Base-by-base conservation (phyloP, 352 stramenopile genomes). In the Blastocystis sp. region DNA sequence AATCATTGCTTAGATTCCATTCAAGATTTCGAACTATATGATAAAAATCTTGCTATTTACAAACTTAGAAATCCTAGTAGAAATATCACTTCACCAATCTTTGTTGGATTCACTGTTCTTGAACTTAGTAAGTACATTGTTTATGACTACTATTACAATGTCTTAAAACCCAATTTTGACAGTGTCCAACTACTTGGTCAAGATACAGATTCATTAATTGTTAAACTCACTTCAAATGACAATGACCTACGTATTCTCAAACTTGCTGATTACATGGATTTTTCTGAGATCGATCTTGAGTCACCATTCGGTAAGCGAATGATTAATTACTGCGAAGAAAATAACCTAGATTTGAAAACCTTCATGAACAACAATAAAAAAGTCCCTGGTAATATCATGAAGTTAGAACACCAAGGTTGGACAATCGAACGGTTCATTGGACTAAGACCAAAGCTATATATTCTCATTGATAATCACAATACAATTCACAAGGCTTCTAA, bases 111-210 rank as follows among this genome's bases (percentile, higher is more conserved):
- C 19, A 17, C 61, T 10, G 19, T 66, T 21, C 61, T 66, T 17
- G 61, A 66, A 4, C 4, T 66, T 4, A 19, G 4, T 17, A 66
- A 66, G 28, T 40, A 66, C 61, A 66, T 66, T 17, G 19, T 66
- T 9, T 66, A 66, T 40, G 61, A 66, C 19, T 66, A 19, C 61
- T 66, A 66, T 21, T 66, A 66, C 61, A 66, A 66, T 17, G 19
- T n/a, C 3, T 17, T 66, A 7, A 66, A 66, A 17, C 4, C 4
- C 3, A 66, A 4, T 9, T 66, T 66, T 40, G 61, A 4, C 28
- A 66, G 19, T 66, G 61, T 66, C 28, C 3, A 4, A 66, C 28
- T 66, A 17, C 28, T 66, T 28, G 61, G 61, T 40, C 61, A 66
- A 40, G 61, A 66, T 66, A 66, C 61, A 40, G 61, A 66, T 21